These are phyloP conservation scores for Alternaria consortialis DNA, from an alignment of 2,329 filamentous ascomycete species.

Conservation along the genomic window DNA sequence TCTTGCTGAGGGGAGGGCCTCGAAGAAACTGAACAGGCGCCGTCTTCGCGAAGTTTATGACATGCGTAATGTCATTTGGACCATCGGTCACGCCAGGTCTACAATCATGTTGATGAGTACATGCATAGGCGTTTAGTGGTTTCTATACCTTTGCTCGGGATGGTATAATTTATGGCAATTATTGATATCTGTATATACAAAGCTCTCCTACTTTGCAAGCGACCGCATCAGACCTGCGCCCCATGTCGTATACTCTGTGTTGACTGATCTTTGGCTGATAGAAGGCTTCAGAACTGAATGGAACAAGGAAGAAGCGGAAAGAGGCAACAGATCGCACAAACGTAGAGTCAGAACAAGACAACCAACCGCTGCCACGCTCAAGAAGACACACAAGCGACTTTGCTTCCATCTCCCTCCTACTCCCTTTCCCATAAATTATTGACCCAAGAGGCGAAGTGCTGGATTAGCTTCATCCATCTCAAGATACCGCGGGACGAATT, in stretches of 20 bases:
- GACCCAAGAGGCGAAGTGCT: background rate
- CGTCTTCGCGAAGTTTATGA: background rate
- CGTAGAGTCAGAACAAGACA: constrained; percentile 32
- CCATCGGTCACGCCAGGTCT: background rate
- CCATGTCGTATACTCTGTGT: background rate
- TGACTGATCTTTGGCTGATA: background rate
- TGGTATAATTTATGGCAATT: constrained; percentile 16
- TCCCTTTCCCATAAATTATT: background rate
- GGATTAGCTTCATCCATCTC: constrained; percentile 7
- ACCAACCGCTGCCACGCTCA: constrained; percentile 11
- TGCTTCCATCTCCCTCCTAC: background rate
- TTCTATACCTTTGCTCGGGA: constrained; percentile 30
- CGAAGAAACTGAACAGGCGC: constrained; percentile 61
- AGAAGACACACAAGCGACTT: constrained; percentile 18
- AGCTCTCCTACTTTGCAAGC: background rate
- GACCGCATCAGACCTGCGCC: background rate
- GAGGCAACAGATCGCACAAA: constrained; percentile 30
- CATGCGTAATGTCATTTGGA: background rate
- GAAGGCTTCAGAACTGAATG: constrained; percentile 32
- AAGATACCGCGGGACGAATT: constrained; percentile 17
- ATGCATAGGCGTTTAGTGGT: constrained; percentile 41
- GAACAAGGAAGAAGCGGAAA: constrained; percentile 33
- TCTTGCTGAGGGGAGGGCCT: constrained; percentile 77
- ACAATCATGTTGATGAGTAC: constrained; percentile 12
- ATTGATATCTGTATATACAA: constrained; percentile 18